A percentile compares a stretch with the other conserved stretches of the same genome.
These are phyloP conservation scores for Trametes cingulata DNA, from an alignment of 768 basidiomycete genomes.

Conservation along the genomic window DNA sequence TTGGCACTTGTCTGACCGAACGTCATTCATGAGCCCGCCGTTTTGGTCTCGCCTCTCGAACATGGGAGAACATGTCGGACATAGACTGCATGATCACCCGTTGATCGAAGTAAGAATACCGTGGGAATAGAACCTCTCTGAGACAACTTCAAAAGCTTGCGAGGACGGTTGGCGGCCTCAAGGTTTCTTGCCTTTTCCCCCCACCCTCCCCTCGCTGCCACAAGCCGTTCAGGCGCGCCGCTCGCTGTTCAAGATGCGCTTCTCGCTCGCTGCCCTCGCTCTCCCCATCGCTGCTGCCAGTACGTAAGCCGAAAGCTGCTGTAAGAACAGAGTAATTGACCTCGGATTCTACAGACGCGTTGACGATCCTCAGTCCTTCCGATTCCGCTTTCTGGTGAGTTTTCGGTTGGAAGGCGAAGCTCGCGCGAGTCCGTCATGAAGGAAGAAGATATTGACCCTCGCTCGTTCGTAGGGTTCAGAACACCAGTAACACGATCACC, in stretches of 20 bases:
- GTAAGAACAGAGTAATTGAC: neutral
- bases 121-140: slow-evolving; percentile 16
- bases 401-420: neutral
- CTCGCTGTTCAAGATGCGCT: slow-evolving; percentile 31
- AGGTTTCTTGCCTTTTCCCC: slow-evolving; percentile 20
- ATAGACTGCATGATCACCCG: neutral
- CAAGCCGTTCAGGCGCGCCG: slow-evolving; percentile 14
- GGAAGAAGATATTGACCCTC: no score
- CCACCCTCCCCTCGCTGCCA: slow-evolving; percentile 21
- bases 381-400: slow-evolving; percentile 35
- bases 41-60: neutral
- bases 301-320: slow-evolving; percentile 21
- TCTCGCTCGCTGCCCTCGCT: slow-evolving; percentile 29
- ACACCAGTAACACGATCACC: slow-evolving; percentile 35
- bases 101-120: slow-evolving; percentile 2
- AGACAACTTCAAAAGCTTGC: slow-evolving; percentile 11
- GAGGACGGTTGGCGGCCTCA: slow-evolving; percentile 8
- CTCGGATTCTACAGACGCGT: slow-evolving; percentile 26
- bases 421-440: no score
- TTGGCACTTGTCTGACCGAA: neutral
- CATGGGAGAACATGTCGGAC: neutral
- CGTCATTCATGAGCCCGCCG: neutral
- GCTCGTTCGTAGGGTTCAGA: slow-evolving; percentile 33
- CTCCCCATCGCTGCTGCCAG: slow-evolving; percentile 28
- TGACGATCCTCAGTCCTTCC: slow-evolving; percentile 35